These are phyloP conservation scores for Boeremia lycopersici DNA, from an alignment of 2,329 filamentous ascomycete genomes.

Conservation along the genomic window DNA sequence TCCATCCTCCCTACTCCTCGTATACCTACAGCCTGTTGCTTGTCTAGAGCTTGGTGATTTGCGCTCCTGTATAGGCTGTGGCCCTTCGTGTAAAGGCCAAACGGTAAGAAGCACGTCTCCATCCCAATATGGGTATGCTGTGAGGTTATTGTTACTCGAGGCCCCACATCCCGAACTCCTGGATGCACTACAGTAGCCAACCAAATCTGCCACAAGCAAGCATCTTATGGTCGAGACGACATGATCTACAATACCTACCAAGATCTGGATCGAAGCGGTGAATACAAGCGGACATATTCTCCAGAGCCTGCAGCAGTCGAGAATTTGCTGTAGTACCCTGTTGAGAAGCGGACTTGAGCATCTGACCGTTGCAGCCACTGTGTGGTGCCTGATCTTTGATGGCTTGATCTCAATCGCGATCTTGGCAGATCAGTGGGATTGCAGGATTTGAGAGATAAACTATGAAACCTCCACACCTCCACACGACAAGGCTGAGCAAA, in stretches of 20 bases:
- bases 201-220: constrained; percentile 2
- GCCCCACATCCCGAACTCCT: constrained; percentile 8
- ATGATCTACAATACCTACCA: constrained; percentile 7
- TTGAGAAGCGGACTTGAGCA: not conserved
- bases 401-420: not conserved
- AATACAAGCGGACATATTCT: not conserved
- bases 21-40: not conserved
- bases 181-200: not conserved
- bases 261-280: constrained; percentile 2
- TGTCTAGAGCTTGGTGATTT: not conserved
- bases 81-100: not conserved
- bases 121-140: not conserved
- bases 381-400: not conserved
- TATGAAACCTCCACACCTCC: not conserved
- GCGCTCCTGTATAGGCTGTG: not conserved
- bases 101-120: constrained; percentile 1
- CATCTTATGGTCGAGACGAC: constrained; percentile 4
- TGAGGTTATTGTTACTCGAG: not conserved
- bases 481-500: not conserved
- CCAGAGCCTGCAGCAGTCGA: not conserved
- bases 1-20: not conserved
- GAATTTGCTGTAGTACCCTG: not conserved
- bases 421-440: constrained; percentile 5
- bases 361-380: not conserved
- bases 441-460: not conserved